phyloP scores from a whole-genome alignment of 108 stramenopile genomes.

The Nitzschia sp. region DNA sequence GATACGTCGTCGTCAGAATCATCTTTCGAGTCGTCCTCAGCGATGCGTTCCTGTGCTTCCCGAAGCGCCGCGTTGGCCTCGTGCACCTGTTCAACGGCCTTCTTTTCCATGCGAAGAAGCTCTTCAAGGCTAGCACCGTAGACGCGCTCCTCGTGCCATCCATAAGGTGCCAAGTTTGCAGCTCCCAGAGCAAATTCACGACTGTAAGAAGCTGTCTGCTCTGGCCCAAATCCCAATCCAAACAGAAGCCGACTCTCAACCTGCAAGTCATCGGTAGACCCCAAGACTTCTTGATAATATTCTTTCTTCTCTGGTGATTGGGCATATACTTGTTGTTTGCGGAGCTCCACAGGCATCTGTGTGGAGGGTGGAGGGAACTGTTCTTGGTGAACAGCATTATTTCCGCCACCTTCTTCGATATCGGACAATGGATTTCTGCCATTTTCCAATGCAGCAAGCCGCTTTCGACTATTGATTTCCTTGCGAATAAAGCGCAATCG shows the following conservation, averaged over 20 bases:
- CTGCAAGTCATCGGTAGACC: constrained; percentile 26
- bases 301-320: constrained; percentile 17
- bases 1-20: neutral
- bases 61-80: constrained; percentile 60
- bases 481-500: constrained; percentile 71
- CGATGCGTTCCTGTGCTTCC: constrained; percentile 38
- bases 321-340: neutral
- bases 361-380: neutral
- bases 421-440: neutral
- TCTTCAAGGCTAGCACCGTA: constrained; percentile 52
- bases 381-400: neutral
- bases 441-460: constrained; percentile 2
- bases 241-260: constrained; percentile 38
- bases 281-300: constrained; percentile 31
- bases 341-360: neutral
- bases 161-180: constrained; percentile 78
- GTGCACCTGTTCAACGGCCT: constrained; percentile 49
- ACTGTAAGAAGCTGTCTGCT: constrained; percentile 80
- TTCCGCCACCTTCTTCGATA: neutral
- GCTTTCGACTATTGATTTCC: constrained; percentile 20
- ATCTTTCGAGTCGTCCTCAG: constrained; percentile 14
- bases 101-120: constrained; percentile 60
- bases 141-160: constrained; percentile 65
- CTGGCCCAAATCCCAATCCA: constrained; percentile 75
- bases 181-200: constrained; percentile 86